A percentile compares a stretch with the other conserved stretches of the same genome.
These are phyloP conservation scores for Solanum chilense DNA, from an alignment of 257 asterid genomes.

Conservation along the genomic window DNA sequence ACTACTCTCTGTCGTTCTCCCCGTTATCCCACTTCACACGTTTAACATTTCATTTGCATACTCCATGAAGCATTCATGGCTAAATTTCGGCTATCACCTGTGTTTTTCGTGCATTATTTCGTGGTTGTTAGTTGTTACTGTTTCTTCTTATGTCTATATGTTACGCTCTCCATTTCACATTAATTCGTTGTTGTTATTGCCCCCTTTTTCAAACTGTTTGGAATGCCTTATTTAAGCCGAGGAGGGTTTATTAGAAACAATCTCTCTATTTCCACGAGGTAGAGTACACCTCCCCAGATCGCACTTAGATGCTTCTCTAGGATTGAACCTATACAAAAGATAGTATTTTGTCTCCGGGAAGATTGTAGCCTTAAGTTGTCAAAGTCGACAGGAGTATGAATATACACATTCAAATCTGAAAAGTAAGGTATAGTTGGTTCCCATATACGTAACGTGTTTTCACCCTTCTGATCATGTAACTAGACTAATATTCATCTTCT, in stretches of 20 bases:
- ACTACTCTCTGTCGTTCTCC: not conserved
- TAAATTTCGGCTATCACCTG: not conserved
- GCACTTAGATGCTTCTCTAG: not conserved
- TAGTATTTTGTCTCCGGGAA: not conserved
- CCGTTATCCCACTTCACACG: not conserved
- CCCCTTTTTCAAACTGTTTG: not conserved
- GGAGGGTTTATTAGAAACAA: not conserved
- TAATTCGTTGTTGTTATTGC: not conserved
- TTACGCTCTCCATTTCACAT: not conserved
- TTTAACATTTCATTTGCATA: not conserved
- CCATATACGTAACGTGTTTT: not conserved
- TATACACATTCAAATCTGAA: not conserved
- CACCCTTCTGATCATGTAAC: not conserved
- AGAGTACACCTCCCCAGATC: not conserved
- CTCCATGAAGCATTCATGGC: not conserved
- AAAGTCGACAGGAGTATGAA: not conserved
- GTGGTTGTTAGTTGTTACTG: not conserved
- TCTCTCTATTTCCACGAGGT: not conserved
- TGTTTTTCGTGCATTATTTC: not conserved
- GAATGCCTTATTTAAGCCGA: not conserved
- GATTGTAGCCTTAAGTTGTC: not conserved
- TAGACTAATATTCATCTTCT: not conserved
- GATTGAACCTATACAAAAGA: not conserved
- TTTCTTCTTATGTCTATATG: not conserved
- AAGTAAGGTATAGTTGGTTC: not conserved